Evolutionary conservation across 305 asterid genomes (phyloP).

Genomic region (Rubia tinctorum): DNA sequence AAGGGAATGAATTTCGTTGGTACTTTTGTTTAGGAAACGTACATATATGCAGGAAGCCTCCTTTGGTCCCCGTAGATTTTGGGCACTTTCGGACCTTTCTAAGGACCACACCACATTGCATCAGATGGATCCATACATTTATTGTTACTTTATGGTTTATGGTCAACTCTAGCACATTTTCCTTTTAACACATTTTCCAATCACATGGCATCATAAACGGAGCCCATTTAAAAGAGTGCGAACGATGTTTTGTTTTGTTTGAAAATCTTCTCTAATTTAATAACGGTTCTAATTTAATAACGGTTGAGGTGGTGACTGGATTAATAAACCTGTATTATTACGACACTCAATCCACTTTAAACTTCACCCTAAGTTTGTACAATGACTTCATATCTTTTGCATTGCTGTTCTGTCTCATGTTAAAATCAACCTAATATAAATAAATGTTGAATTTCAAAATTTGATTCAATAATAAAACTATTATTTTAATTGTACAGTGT

Average conservation of each 20-base stretch:
- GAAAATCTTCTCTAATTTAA: background rate
- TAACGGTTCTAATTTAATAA: too few species aligned
- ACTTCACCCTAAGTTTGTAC: too few species aligned
- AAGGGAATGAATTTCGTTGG: background rate
- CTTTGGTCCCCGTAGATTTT: background rate
- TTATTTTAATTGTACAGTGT: too few species aligned
- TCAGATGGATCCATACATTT: too few species aligned
- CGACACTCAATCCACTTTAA: too few species aligned
- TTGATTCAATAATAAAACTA: too few species aligned
- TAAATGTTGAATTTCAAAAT: too few species aligned
- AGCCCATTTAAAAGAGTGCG: background rate
- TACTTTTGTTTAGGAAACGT: background rate
- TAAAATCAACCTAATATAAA: too few species aligned
- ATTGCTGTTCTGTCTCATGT: too few species aligned
- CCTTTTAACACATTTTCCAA: background rate
- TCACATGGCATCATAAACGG: background rate
- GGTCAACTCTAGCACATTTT: background rate
- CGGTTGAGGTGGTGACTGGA: background rate
- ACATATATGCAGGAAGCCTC: background rate
- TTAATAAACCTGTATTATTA: too few species aligned
- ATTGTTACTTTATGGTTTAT: too few species aligned
- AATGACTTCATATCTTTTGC: too few species aligned
- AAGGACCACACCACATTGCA: background rate
- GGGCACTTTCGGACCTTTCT: background rate
- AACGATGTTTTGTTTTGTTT: background rate